Evolutionary conservation across 768 basidiomycete species (phyloP).

Genomic region (Xerocomellus intermedius): DNA sequence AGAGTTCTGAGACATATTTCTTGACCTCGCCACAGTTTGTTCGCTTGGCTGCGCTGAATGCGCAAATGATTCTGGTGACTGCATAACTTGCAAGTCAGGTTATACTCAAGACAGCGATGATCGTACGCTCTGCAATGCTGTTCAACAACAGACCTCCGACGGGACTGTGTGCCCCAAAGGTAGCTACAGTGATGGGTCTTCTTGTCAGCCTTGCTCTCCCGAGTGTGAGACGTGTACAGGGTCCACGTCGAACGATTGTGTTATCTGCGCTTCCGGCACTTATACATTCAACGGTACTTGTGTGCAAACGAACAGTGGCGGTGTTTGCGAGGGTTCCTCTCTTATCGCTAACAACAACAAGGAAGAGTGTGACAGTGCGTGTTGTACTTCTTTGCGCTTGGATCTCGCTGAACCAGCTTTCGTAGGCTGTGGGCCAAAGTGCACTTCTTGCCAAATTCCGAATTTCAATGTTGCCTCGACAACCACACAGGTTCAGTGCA

Average conservation of each 20-base stretch:
- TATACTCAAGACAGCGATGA: conserved; percentile 68
- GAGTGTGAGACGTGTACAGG: conserved; percentile 73
- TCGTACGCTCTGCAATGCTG: conserved; percentile 60
- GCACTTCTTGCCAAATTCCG: conserved; percentile 73
- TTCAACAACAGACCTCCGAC: conserved; percentile 46
- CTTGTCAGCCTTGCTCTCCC: conserved; percentile 60
- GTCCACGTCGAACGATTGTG: conserved; percentile 65
- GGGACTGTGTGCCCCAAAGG: conserved; percentile 63
- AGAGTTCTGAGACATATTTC: neutral
- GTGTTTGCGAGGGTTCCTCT: conserved; percentile 69
- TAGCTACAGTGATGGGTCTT: conserved; percentile 56
- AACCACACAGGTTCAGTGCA: conserved; percentile 65
- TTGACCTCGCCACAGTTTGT: conserved; percentile 50
- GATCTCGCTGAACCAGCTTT: neutral
- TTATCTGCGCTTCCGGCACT: conserved; percentile 60
- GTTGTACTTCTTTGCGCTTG: neutral
- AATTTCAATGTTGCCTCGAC: conserved; percentile 70
- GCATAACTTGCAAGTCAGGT: conserved; percentile 67
- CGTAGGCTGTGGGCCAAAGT: conserved; percentile 78
- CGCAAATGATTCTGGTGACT: conserved; percentile 64
- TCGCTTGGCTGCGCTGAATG: conserved; percentile 70
- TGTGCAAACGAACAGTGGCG: conserved; percentile 60
- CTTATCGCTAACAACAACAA: conserved; percentile 81
- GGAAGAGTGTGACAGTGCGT: conserved; percentile 74
- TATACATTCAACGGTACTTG: conserved; percentile 70